Percentiles rank a stretch among this genome's conserved stretches.
Evolutionary conservation across 441 rosid genomes (phyloP).

Genomic region (Erysimum cheiri): DNA sequence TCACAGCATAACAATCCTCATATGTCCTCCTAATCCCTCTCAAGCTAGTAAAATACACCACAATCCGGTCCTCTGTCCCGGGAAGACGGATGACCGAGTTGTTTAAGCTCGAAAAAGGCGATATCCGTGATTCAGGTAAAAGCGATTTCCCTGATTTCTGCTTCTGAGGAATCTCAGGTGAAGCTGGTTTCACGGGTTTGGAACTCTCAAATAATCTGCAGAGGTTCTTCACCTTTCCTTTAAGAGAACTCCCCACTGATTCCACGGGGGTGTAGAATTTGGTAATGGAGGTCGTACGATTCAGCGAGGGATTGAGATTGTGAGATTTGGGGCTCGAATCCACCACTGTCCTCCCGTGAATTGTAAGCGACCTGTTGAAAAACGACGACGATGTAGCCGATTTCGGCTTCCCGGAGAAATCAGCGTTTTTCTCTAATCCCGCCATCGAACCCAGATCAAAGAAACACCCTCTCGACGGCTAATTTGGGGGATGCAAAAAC

Average conservation of each 20-base stretch:
- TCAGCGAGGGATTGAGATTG: conserved; percentile 48
- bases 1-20: conserved; percentile 90
- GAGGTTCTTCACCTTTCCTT: conserved; percentile 85
- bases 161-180: conserved; percentile 34
- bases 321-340: conserved; percentile 47
- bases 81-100: conserved; percentile 57
- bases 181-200: conserved; percentile 41
- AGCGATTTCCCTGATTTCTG: conserved; percentile 49
- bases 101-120: conserved; percentile 39
- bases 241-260: conserved; percentile 53
- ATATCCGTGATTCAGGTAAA: conserved; percentile 35
- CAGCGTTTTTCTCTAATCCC: conserved; percentile 51
- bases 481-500: neutral
- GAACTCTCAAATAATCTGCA: conserved; percentile 69
- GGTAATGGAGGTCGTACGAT: conserved; percentile 58
- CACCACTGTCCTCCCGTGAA: conserved; percentile 50
- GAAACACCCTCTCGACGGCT: conserved; percentile 23
- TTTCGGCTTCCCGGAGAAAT: conserved; percentile 49
- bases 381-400: conserved; percentile 31
- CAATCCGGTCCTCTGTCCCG: conserved; percentile 86
- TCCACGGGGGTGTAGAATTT: conserved; percentile 63
- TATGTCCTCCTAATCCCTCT: conserved; percentile 84
- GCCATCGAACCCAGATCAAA: conserved; percentile 55
- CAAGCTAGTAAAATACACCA: conserved; percentile 82
- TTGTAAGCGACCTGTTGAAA: conserved; percentile 70